These are phyloP conservation scores for Neodidymelliopsis sp. DNA, from an alignment of 2,329 filamentous ascomycete genomes.

Conservation along the genomic window DNA sequence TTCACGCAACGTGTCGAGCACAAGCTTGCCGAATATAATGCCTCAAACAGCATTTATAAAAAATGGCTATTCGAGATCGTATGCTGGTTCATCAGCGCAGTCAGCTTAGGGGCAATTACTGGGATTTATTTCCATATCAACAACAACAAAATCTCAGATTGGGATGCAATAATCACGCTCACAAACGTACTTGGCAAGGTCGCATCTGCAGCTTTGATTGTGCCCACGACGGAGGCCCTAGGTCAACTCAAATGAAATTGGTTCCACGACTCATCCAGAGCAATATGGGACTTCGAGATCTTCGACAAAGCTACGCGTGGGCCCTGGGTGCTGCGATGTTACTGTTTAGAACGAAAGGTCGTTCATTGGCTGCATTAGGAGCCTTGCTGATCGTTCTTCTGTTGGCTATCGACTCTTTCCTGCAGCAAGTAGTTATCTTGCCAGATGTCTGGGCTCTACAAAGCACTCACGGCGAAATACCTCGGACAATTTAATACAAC, in stretches of 20 bases:
- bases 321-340: conserved; percentile 20
- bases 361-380: conserved; percentile 23
- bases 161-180: conserved; percentile 5
- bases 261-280: conserved; percentile 20
- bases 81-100: conserved; percentile 23
- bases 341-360: conserved; percentile 22
- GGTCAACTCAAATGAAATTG: conserved; percentile 42
- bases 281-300: conserved; percentile 43
- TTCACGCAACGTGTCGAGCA: conserved; percentile 25
- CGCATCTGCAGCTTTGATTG: conserved; percentile 27
- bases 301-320: conserved; percentile 36
- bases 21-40: conserved; percentile 21
- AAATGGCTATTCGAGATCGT: conserved; percentile 26
- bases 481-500: too few species aligned
- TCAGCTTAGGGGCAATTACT: conserved; percentile 20
- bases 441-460: too few species aligned
- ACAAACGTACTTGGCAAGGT: conserved; percentile 27
- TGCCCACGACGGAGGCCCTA: conserved; percentile 34
- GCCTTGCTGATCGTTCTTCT: too few species aligned
- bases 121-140: conserved; percentile 15
- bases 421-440: too few species aligned
- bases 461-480: too few species aligned
- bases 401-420: too few species aligned
- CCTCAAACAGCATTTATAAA: conserved; percentile 19
- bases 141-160: too few species aligned